Percentiles rank a stretch among this genome's conserved stretches.
phyloP scores from a whole-genome alignment of 306 rosid species.

The Abrus precatorius region DNA sequence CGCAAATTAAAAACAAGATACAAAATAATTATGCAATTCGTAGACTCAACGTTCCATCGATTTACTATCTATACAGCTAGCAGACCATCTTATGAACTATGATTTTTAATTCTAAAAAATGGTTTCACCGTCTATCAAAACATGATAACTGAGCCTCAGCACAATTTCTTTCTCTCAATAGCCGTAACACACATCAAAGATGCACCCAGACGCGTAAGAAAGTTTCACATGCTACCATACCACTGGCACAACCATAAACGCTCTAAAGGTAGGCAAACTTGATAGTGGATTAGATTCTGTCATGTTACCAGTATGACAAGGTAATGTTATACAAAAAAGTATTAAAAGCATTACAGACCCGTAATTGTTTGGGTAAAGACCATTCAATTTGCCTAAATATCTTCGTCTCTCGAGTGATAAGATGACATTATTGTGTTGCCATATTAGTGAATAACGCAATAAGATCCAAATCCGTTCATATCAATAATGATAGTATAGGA shows the following conservation, averaged over 20 bases:
- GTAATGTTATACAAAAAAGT: no score
- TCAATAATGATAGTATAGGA: background rate
- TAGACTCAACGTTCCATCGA: background rate
- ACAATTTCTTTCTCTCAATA: background rate
- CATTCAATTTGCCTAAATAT: background rate
- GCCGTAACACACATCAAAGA: background rate
- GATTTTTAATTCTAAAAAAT: background rate
- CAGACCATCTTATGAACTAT: background rate
- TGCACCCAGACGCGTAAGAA: background rate
- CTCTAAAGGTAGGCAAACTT: no score
- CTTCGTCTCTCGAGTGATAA: background rate
- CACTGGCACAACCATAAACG: constrained; percentile 6
- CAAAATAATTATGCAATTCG: background rate
- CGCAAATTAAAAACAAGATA: background rate
- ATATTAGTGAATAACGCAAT: background rate
- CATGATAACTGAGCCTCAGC: background rate
- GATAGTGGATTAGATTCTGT: no score
- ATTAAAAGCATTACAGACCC: no score
- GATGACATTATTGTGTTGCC: background rate
- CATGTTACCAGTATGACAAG: no score
- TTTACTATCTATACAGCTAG: background rate
- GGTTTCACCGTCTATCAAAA: background rate
- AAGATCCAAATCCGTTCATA: constrained; percentile 9
- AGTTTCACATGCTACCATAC: background rate
- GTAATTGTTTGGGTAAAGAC: no score